Conservation (phyloP, 2,329 filamentous ascomycete genomes). For the Penicillium sp. region DNA sequence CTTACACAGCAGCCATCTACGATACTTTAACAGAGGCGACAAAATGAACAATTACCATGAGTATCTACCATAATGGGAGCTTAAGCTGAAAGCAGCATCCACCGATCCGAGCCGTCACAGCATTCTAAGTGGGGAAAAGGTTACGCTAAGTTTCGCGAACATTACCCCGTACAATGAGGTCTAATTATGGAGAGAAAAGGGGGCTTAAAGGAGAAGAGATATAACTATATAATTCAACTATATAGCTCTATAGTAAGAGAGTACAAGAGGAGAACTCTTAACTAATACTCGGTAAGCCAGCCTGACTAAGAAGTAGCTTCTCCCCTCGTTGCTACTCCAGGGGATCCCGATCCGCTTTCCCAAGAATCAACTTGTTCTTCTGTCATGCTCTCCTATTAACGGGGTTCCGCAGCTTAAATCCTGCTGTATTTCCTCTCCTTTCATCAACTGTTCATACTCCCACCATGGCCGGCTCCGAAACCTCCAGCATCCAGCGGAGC, state of each 20-base stretch:
- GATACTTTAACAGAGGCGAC: too few relatives aligned
- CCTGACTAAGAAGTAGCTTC: slow-evolving; percentile 3
- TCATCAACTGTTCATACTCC: not conserved
- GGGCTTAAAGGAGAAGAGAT: too few relatives aligned
- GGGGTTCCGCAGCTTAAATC: not conserved
- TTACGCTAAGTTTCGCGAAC: not conserved
- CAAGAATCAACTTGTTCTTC: not conserved
- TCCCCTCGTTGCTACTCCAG: slow-evolving; percentile 3
- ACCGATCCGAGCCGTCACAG: slow-evolving; percentile 10
- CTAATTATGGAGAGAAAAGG: too few relatives aligned
- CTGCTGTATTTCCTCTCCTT: slow-evolving; percentile 4
- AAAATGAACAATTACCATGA: too few relatives aligned
- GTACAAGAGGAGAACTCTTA: too few relatives aligned
- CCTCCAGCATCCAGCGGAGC: slow-evolving; percentile 34
- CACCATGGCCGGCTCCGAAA: slow-evolving; percentile 34
- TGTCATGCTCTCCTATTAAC: not conserved
- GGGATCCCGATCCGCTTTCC: not conserved
- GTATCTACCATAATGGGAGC: not conserved
- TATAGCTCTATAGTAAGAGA: too few relatives aligned
- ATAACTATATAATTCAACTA: too few relatives aligned
- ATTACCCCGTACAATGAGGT: not conserved
- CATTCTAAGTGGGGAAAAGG: slow-evolving; percentile 13
- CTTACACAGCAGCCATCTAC: not conserved
- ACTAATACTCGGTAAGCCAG: not conserved
- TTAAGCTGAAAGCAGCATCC: slow-evolving; percentile 11